These are phyloP conservation scores for Saccharomycopsis crataegensis DNA, from an alignment of 1,139 yeast genomes.

Conservation along the genomic window DNA sequence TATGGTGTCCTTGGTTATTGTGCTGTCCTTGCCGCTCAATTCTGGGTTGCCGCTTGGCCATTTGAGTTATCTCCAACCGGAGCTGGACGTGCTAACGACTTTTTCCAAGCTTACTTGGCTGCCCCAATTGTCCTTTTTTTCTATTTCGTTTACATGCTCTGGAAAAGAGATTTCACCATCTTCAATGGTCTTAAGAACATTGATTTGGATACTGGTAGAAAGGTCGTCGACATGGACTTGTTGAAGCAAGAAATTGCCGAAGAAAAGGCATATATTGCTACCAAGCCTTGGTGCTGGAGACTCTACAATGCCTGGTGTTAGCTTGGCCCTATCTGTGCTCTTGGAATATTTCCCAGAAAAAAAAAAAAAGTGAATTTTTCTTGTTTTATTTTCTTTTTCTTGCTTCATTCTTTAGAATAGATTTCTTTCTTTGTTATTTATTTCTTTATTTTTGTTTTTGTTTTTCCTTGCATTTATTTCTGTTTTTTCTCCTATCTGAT, in stretches of 20 bases:
- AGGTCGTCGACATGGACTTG: slow-evolving; percentile 56
- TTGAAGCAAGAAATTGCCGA: slow-evolving; percentile 59
- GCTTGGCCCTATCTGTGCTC: background rate
- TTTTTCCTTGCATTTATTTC: background rate
- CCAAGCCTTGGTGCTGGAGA: slow-evolving; percentile 48
- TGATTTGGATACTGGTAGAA: slow-evolving; percentile 66
- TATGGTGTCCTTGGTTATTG: slow-evolving; percentile 41
- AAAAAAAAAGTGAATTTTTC: too few species aligned
- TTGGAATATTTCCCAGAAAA: too few species aligned
- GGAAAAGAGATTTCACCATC: slow-evolving; percentile 45
- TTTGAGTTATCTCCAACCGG: slow-evolving; percentile 23
- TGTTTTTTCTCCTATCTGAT: background rate
- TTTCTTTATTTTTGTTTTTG: background rate
- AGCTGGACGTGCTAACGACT: slow-evolving; percentile 47
- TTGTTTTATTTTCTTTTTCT: too few species aligned
- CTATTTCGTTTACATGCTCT: slow-evolving; percentile 50
- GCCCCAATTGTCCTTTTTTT: slow-evolving; percentile 52
- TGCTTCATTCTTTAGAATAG: background rate
- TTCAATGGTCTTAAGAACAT: slow-evolving; percentile 44
- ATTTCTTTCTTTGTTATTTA: background rate
- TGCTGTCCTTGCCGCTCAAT: slow-evolving; percentile 49
- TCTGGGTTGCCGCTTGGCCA: slow-evolving; percentile 72
- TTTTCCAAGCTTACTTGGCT: slow-evolving; percentile 58
- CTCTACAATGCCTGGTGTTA: slow-evolving; percentile 49
- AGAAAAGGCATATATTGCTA: slow-evolving; percentile 45